phyloP scores from a whole-genome alignment of 2,329 filamentous ascomycete species.

The Aureobasidium leucospermi region DNA sequence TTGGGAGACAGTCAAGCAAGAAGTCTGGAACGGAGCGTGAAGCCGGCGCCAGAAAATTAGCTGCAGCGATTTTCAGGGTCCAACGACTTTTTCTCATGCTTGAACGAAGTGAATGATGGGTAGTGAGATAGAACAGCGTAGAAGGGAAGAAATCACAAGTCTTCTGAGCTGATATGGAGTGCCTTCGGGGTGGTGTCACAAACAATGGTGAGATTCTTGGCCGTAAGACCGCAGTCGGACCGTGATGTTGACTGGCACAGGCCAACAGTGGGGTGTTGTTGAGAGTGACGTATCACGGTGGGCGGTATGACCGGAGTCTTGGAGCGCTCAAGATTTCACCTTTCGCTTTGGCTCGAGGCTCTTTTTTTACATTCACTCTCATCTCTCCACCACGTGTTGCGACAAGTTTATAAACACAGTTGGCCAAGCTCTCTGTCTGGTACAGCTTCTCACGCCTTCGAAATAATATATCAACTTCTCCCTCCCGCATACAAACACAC shows the following conservation, averaged over 20 bases:
- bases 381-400: slow-evolving; percentile 9
- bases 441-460: slow-evolving; percentile 1
- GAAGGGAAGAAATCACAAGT: not conserved
- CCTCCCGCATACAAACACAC: not conserved
- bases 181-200: not conserved
- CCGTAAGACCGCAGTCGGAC: slow-evolving; percentile 7
- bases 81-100: not conserved
- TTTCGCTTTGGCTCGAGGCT: not conserved
- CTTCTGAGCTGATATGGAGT: not conserved
- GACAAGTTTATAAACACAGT: not conserved
- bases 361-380: slow-evolving; percentile 6
- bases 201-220: slow-evolving; percentile 5
- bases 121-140: not conserved
- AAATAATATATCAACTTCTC: not conserved
- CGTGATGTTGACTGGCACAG: slow-evolving; percentile 10
- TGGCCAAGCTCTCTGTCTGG: slow-evolving; percentile 1
- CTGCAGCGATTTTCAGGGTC: slow-evolving; percentile 9
- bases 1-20: slow-evolving; percentile 4
- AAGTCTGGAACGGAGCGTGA: not conserved
- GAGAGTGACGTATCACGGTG: slow-evolving; percentile 1
- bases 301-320: slow-evolving; percentile 3
- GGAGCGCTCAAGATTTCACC: slow-evolving; percentile 6
- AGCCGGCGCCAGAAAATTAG: not conserved
- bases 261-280: slow-evolving; percentile 4
- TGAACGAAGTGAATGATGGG: not conserved